Percentiles rank a stretch among this genome's conserved stretches.
phyloP scores from a whole-genome alignment of 2,329 filamentous ascomycete genomes.

The Thelonectria rubi region DNA sequence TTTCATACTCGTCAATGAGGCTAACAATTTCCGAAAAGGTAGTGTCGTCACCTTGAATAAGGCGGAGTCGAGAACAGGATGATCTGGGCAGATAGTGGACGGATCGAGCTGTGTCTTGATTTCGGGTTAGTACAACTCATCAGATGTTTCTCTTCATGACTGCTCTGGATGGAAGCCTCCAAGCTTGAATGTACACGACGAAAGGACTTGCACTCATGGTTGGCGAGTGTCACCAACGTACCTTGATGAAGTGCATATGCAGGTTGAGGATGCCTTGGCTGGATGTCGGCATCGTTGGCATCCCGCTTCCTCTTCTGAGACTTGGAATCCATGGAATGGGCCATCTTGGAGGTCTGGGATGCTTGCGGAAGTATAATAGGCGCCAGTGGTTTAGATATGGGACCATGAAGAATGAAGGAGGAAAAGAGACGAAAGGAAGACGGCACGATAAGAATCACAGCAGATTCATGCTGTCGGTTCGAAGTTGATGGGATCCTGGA shows the following conservation, averaged over 20 bases:
- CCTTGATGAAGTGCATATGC: conserved; percentile 54
- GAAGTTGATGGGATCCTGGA: conserved; percentile 3
- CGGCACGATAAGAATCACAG: conserved; percentile 33
- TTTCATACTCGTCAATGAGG: conserved; percentile 81
- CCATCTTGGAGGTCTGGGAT: conserved; percentile 45
- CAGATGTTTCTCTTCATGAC: no score
- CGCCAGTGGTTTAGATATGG: no score
- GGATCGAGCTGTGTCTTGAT: conserved; percentile 42
- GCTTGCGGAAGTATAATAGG: conserved; percentile 19
- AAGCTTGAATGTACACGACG: not conserved
- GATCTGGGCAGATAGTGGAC: conserved; percentile 65
- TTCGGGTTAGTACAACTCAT: conserved; percentile 29
- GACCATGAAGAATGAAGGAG: conserved; percentile 19
- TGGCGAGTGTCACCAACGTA: conserved; percentile 45
- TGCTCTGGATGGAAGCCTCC: not conserved
- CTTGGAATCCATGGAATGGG: conserved; percentile 53
- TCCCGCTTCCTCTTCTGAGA: conserved; percentile 60
- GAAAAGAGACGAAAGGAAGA: conserved; percentile 10
- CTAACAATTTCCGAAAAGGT: conserved; percentile 77
- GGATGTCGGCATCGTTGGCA: conserved; percentile 54
- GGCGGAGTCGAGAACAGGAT: conserved; percentile 54
- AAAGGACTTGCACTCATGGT: not conserved
- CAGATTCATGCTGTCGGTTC: conserved; percentile 19
- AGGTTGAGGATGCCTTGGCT: conserved; percentile 52
- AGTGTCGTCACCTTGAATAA: conserved; percentile 67